These are phyloP conservation scores for Triticum monococcum DNA, from an alignment of 176 grass and related monocot species.

Conservation along the genomic window DNA sequence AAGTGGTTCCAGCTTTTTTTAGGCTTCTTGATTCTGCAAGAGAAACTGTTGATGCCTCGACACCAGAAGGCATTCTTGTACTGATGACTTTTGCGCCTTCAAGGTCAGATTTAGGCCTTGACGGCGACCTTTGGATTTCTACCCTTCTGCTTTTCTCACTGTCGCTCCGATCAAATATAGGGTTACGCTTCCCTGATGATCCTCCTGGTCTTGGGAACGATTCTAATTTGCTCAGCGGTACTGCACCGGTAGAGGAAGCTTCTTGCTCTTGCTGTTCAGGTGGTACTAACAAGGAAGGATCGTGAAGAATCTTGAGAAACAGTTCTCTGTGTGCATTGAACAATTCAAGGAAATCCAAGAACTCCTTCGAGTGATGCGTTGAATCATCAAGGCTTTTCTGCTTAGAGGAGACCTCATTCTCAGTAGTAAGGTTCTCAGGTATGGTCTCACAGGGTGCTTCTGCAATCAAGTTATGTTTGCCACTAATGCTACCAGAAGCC, in stretches of 20 bases:
- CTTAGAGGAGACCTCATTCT: slow-evolving; percentile 22
- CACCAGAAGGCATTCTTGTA: slow-evolving; percentile 39
- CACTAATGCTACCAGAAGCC: slow-evolving; percentile 10
- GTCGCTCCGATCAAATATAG: slow-evolving; percentile 49
- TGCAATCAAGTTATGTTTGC: slow-evolving; percentile 17
- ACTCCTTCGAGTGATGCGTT: slow-evolving; percentile 58
- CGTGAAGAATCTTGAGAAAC: slow-evolving; percentile 66
- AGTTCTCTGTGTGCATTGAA: slow-evolving; percentile 63
- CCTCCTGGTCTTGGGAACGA: slow-evolving; percentile 46
- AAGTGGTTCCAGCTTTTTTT: slow-evolving; percentile 36
- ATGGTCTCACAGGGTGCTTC: slow-evolving; percentile 21
- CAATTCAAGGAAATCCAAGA: slow-evolving; percentile 57
- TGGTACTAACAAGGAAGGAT: slow-evolving; percentile 50
- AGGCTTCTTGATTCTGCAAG: slow-evolving; percentile 37
- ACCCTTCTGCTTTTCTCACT: slow-evolving; percentile 25
- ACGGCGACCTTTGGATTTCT: slow-evolving; percentile 33
- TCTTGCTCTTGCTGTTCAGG: slow-evolving; percentile 40
- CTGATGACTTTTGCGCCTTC: slow-evolving; percentile 40
- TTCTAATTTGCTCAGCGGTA: slow-evolving; percentile 29
- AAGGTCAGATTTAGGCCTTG: not conserved
- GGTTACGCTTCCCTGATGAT: slow-evolving; percentile 44
- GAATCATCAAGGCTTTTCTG: slow-evolving; percentile 26
- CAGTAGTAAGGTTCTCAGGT: not conserved
- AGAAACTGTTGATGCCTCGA: slow-evolving; percentile 25
- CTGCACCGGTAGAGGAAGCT: slow-evolving; percentile 35